phyloP scores from a whole-genome alignment of 345 rosid genomes.

The Eucalyptus sp. region DNA sequence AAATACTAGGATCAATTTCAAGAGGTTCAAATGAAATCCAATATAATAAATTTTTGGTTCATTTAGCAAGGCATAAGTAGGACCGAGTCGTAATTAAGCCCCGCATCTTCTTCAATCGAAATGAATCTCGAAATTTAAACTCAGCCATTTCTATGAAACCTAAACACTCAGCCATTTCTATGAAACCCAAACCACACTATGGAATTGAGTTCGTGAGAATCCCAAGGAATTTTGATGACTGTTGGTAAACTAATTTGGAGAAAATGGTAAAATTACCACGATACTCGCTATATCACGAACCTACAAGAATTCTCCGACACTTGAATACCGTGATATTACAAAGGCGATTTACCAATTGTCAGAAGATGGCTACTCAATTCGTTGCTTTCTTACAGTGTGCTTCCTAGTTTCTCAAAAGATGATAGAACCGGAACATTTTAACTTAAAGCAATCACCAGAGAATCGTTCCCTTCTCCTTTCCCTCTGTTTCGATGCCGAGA shows the following conservation, averaged over 20 bases:
- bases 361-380: not conserved
- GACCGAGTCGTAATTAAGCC: not conserved
- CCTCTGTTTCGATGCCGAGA: not conserved
- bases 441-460: not conserved
- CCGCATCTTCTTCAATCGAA: not conserved
- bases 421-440: not conserved
- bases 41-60: not conserved
- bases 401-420: not conserved
- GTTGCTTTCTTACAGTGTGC: not conserved
- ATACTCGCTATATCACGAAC: not conserved
- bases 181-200: not conserved
- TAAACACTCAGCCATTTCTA: not conserved
- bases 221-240: not conserved
- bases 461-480: not conserved
- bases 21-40: not conserved
- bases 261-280: not conserved
- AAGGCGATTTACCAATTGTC: not conserved
- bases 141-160: not conserved
- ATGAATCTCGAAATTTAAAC: not conserved
- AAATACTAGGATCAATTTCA: not conserved
- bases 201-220: not conserved
- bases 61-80: not conserved
- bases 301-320: not conserved
- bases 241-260: not conserved
- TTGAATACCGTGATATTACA: not conserved